Conservation (phyloP, 176 grass and related monocot genomes). For the Triticum monococcum region DNA sequence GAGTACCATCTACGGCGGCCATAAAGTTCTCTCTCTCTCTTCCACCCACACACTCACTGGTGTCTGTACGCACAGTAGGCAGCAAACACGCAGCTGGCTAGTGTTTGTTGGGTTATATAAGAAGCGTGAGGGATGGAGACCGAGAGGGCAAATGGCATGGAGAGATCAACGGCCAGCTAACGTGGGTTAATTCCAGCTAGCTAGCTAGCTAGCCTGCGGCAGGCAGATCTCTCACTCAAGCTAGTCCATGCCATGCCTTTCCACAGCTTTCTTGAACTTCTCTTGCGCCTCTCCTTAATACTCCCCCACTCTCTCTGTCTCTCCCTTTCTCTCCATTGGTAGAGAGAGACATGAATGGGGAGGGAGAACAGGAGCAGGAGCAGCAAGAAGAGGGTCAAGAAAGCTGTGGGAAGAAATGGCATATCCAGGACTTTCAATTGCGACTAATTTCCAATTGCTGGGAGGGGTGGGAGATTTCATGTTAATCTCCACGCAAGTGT, state of each 20-base stretch:
- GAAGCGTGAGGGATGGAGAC: not conserved
- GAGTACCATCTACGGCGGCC: not conserved
- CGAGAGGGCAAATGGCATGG: constrained; percentile 15
- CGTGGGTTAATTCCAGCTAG: not conserved
- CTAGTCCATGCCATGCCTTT: constrained; percentile 85
- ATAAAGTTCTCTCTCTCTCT: not conserved
- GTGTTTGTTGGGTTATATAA: constrained; percentile 29
- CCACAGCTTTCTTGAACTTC: constrained; percentile 99
- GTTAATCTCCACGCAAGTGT: not conserved
- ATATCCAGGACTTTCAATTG: constrained; percentile 48
- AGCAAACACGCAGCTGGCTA: not conserved
- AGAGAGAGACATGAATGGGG: not conserved
- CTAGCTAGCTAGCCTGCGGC: not conserved
- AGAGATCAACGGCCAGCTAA: not conserved
- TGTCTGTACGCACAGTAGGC: not conserved
- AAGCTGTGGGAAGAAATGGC: constrained; percentile 99
- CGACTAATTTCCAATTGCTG: not conserved
- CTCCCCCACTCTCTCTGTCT: not conserved
- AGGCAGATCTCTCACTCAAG: constrained; percentile 4
- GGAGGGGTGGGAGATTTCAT: not conserved
- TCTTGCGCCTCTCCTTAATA: not conserved
- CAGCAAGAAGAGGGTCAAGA: constrained; percentile 75
- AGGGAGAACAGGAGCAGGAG: not conserved
- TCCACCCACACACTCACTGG: not conserved
- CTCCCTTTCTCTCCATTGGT: not conserved